A percentile compares a stretch with the other conserved stretches of the same genome.
Conservation (phyloP, 1,139 yeast species). For the Hemisphaericaspora xylanilytica region DNA sequence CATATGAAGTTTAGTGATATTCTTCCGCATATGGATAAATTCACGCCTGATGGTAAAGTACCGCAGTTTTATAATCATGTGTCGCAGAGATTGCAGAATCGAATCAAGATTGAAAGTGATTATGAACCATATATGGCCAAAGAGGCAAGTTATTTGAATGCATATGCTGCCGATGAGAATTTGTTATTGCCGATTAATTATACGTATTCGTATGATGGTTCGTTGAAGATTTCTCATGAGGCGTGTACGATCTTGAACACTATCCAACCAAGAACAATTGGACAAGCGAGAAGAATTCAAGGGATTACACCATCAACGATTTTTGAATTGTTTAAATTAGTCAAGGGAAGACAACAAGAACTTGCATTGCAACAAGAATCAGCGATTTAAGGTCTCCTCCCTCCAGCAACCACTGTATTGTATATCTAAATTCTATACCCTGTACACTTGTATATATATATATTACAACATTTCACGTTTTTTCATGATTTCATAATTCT, state of each 20-base stretch:
- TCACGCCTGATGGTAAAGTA: slow-evolving; percentile 18
- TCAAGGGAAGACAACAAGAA: slow-evolving; percentile 29
- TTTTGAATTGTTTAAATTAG: slow-evolving; percentile 59
- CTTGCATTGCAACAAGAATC: slow-evolving; percentile 6
- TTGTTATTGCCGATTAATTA: slow-evolving; percentile 63
- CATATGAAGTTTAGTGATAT: slow-evolving; percentile 31
- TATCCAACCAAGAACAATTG: slow-evolving; percentile 83
- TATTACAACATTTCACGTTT: not conserved
- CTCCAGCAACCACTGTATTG: too few relatives aligned
- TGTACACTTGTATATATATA: slow-evolving; percentile 3
- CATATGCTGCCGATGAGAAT: slow-evolving; percentile 81
- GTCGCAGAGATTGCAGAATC: slow-evolving; percentile 54
- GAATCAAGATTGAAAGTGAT: slow-evolving; percentile 74
- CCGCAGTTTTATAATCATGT: slow-evolving; percentile 28
- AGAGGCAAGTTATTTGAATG: slow-evolving; percentile 67
- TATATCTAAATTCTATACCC: too few relatives aligned
- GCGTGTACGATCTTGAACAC: slow-evolving; percentile 67
- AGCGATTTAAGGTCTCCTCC: not conserved
- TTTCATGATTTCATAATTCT: too few relatives aligned
- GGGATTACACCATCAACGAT: slow-evolving; percentile 90
- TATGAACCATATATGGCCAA: slow-evolving; percentile 79
- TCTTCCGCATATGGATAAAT: slow-evolving; percentile 29
- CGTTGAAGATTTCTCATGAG: slow-evolving; percentile 63
- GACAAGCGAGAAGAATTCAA: slow-evolving; percentile 91
- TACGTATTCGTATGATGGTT: slow-evolving; percentile 53